Evolutionary conservation across 768 basidiomycete genomes (phyloP).

Genomic region (Tephrocybe sp.): DNA sequence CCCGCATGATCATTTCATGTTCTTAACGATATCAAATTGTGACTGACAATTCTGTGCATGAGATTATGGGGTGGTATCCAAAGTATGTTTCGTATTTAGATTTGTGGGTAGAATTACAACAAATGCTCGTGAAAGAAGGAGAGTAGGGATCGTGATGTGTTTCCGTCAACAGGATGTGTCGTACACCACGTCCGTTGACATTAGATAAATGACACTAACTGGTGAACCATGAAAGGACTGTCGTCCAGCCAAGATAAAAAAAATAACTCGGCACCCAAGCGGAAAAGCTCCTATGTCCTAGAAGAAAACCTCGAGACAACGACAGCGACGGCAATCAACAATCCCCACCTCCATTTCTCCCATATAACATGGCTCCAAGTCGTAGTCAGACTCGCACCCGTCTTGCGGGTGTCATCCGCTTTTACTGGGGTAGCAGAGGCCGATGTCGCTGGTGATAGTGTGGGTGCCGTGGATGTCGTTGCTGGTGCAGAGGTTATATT

Average conservation of each 20-base stretch:
- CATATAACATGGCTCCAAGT: conserved; percentile 65
- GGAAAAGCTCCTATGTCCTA: conserved; percentile 24
- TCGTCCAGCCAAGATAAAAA: conserved; percentile 1
- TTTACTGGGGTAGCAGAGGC: conserved; percentile 4
- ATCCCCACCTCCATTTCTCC: conserved; percentile 87
- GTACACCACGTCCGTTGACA: conserved; percentile 1
- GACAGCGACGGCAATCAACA: conserved; percentile 73
- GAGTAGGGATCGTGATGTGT: conserved; percentile 14
- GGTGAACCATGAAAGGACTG: not conserved
- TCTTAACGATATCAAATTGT: not conserved
- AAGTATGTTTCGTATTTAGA: conserved; percentile 6
- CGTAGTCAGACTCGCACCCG: conserved; percentile 50
- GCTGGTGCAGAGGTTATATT: not conserved
- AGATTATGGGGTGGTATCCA: not conserved
- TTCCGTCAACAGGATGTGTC: not conserved
- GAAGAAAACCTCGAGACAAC: conserved; percentile 75
- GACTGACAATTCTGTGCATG: not conserved
- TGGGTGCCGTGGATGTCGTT: not conserved
- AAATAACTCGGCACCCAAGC: not conserved
- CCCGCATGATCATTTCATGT: not conserved
- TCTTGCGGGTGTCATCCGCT: conserved; percentile 23
- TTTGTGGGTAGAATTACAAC: conserved; percentile 14
- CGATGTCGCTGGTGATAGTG: not conserved
- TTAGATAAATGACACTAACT: conserved; percentile 8
- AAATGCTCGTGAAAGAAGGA: conserved; percentile 11